Evolutionary conservation across 495 filamentous ascomycete genomes (phyloP).

Genomic region (Penicillium tannophilum): DNA sequence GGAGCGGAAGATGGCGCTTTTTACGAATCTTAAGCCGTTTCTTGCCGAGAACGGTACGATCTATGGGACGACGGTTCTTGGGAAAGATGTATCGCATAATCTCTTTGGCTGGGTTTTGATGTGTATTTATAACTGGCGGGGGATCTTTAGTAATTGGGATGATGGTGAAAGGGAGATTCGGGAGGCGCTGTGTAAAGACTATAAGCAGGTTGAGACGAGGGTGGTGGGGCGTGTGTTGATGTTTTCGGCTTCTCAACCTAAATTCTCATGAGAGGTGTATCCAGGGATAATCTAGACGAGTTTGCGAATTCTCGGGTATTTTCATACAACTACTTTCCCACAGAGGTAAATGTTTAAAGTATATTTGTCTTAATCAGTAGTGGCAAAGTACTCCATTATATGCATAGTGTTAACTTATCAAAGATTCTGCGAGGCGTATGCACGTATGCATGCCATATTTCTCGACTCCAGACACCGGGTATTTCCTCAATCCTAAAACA

Average conservation of each 20-base stretch:
- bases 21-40: conserved; percentile 25
- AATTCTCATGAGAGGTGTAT: background rate
- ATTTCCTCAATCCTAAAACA: conserved; percentile 24
- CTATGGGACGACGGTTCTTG: conserved; percentile 35
- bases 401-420: background rate
- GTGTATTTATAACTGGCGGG: conserved; percentile 4
- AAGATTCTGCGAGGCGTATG: background rate
- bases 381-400: background rate
- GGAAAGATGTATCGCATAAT: conserved; percentile 9
- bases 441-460: conserved; percentile 3
- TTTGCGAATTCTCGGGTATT: background rate
- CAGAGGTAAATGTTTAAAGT: background rate
- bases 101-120: conserved; percentile 6
- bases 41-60: conserved; percentile 35
- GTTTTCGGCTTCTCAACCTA: conserved; percentile 59
- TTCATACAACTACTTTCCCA: background rate
- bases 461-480: conserved; percentile 32
- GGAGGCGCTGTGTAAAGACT: conserved; percentile 6
- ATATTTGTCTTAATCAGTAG: background rate
- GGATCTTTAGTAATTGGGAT: conserved; percentile 7
- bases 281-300: background rate
- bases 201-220: conserved; percentile 7
- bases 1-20: conserved; percentile 22
- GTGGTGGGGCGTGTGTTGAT: conserved; percentile 10
- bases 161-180: conserved; percentile 9